Base-by-base conservation (phyloP, 768 basidiomycete genomes). In the Amanita polypyramis region DNA sequence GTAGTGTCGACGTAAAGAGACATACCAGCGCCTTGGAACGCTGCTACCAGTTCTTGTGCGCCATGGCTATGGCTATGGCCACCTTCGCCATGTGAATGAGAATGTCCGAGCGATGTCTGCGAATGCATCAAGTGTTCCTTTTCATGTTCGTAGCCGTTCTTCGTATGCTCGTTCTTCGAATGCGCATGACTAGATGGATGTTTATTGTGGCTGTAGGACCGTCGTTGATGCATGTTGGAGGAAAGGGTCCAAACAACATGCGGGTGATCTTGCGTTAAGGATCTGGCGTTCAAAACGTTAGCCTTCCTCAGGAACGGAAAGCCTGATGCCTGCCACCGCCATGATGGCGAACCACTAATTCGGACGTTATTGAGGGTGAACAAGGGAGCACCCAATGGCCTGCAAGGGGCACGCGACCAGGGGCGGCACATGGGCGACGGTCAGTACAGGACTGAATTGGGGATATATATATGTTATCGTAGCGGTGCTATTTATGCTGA, bases 1-100 rank as follows among this genome's bases (percentile, higher is more conserved):
- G 48, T 39, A 19, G 45, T 34, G 27, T 29, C 5, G 38, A n/a
- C 12, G 15, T 9, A 32, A 44, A 34, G 19, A 4, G 34, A 61
- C 78, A 34, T 55, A 85, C 85, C 80, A 62, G 72, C 65, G 46
- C 85, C 82, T 52, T 77, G 67, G 47, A 87, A 65, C 0, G 82
- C 81, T 32, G 80, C 72, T 43, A 87, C 73, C 45, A 90, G 76
- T 56, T 76, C 72, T 55, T 82, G 81, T 27, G 82, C 76, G 30
- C 78, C 80, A 50, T 80, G 76, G 30, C 64, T 60, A 49, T 82
- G 75, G 40, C 71, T 77, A 49, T 81, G 75, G 37, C 71, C 77
- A 30, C 74, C 72, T 45, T 79, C 75, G 23, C 66, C 72, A 58
- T 84, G 80, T 15, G 77, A 75, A 58, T 84, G 82, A 10, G 77